Base-by-base conservation (phyloP, 1,139 yeast genomes). In the Yamadazyma diospyri region DNA sequence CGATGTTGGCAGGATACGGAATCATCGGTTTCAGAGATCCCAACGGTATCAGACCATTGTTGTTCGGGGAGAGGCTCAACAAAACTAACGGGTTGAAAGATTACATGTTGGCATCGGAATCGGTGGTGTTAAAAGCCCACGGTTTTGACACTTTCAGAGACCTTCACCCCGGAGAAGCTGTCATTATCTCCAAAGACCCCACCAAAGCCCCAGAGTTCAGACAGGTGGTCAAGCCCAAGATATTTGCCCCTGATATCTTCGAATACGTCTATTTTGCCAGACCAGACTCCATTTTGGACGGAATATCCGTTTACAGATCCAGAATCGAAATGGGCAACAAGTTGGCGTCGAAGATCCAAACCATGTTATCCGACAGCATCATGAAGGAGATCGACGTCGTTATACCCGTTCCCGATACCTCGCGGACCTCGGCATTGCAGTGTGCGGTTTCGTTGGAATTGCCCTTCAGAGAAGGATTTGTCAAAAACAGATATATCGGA, bases 241-340 rank as follows among this genome's bases (percentile, higher is more conserved):
- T 81, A 2, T 89, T 88, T 59, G 80, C 96, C 7, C 99, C 99
- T 3, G 98, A 94, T 63, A 81, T 92, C 46, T 92, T 92, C 51
- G 99, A 92, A 63, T 94, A 88, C 55, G 99, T 92, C 29, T 92
- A 92, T 64, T 92, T 92, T 65, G 97, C 98, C 18, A 79, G 99
- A 57, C 97, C 97, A 0, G 99, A 92, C 58, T 83, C 95, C 29
- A 95, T 92, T 25, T 65, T 89, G 50, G 99, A 92, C 58, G 98
- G 98, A 14, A 82, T 89, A 32, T 84, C 95, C 11, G 97, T 92
- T 19, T 94, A 92, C 63, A 80, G 92, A 50, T 81, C 95, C 21
- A 80, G 98, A 57, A 72, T 92, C 43, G 89, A 81, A 42, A 94
- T 94, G 98, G 99, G 99, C 47, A 79, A 74, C 45, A 85, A 83